These are phyloP conservation scores for Claviceps monticola DNA, from an alignment of 2,329 filamentous ascomycete species.

Conservation along the genomic window DNA sequence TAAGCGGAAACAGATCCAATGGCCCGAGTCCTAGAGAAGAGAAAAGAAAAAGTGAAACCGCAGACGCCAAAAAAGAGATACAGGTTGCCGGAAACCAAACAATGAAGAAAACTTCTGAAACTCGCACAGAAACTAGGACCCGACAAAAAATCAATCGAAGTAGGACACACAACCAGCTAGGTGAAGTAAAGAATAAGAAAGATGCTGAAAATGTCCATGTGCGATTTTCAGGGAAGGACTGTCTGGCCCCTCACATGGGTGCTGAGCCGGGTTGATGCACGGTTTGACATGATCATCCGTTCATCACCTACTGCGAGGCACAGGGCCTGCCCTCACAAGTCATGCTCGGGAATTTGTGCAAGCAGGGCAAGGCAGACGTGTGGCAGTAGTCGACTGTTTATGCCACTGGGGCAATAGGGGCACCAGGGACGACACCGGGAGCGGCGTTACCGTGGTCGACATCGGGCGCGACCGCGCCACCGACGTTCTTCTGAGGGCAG, in stretches of 20 bases:
- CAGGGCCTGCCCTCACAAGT: slow-evolving; percentile 4
- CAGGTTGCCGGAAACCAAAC: slow-evolving; percentile 11
- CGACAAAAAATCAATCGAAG: slow-evolving; percentile 11
- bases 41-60: neutral
- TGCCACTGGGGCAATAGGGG: slow-evolving; percentile 28
- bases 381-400: slow-evolving; percentile 12
- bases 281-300: neutral
- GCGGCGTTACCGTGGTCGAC: slow-evolving; percentile 28
- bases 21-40: neutral
- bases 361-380: slow-evolving; percentile 6
- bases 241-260: neutral
- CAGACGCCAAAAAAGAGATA: slow-evolving; percentile 11
- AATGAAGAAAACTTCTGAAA: slow-evolving; percentile 14
- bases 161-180: neutral
- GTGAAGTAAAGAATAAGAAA: neutral
- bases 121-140: slow-evolving; percentile 11
- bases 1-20: neutral
- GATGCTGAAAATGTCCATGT: neutral
- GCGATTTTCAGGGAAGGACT: neutral
- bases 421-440: slow-evolving; percentile 27
- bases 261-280: neutral
- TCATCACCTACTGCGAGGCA: neutral
- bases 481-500: slow-evolving; percentile 60
- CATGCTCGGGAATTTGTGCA: neutral
- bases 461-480: slow-evolving; percentile 33